These are phyloP conservation scores for Lactarius evosmus DNA, from an alignment of 768 basidiomycete genomes.

Conservation along the genomic window DNA sequence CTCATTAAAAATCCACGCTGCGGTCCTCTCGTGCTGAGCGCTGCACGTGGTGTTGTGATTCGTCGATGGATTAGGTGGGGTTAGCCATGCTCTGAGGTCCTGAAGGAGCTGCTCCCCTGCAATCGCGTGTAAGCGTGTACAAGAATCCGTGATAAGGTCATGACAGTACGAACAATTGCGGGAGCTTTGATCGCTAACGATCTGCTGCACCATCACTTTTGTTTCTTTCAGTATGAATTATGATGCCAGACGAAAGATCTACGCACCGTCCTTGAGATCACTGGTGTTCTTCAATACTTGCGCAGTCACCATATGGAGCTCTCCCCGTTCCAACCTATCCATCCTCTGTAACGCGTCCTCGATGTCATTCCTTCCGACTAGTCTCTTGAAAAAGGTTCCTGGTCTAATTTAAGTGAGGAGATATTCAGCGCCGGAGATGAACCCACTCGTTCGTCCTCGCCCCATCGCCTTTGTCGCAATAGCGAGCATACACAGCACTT, in stretches of 20 bases:
- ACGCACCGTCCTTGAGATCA: background rate
- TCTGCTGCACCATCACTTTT: background rate
- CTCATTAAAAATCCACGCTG: background rate
- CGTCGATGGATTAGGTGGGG: background rate
- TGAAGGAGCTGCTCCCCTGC: background rate
- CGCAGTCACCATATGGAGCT: background rate
- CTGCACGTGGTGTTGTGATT: background rate
- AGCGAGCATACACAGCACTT: background rate
- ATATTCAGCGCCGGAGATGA: background rate
- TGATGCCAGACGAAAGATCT: background rate
- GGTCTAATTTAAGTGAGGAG: background rate
- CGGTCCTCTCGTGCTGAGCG: background rate
- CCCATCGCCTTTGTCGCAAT: background rate
- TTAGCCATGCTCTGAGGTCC: background rate
- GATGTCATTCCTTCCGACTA: background rate
- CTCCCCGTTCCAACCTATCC: background rate
- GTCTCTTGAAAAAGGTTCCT: background rate
- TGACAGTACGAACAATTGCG: background rate
- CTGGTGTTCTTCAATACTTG: background rate
- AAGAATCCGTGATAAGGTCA: background rate
- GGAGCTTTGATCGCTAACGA: background rate
- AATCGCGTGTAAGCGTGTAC: background rate
- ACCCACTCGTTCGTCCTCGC: background rate
- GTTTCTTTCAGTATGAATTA: background rate
- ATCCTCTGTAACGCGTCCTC: background rate